Evolutionary conservation across 169 alveolate species (phyloP).

Genomic region (Neospora caninum): DNA sequence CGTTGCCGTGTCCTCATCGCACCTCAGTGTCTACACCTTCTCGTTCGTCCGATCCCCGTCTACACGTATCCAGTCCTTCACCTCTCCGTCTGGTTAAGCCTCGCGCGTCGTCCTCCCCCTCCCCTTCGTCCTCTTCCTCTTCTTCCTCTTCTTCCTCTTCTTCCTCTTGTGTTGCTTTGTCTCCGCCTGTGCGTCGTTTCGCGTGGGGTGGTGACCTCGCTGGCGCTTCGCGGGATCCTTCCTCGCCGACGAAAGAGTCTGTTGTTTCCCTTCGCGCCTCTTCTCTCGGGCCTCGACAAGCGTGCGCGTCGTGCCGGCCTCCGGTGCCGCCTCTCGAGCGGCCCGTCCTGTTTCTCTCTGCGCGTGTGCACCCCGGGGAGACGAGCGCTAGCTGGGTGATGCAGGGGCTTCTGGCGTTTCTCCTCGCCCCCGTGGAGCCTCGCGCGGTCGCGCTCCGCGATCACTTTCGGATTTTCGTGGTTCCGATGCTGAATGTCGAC

Average conservation of each 20-base stretch:
- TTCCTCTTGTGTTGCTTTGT: not conserved
- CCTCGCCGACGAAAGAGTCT: not conserved
- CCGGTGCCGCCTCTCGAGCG: not conserved
- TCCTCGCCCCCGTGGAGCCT: not conserved
- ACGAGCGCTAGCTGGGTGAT: constrained; percentile 36
- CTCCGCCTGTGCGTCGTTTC: not conserved
- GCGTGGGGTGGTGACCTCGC: not conserved
- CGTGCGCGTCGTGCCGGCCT: not conserved
- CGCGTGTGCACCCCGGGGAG: constrained; percentile 47
- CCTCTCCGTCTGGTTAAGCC: not conserved
- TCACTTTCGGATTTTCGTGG: not conserved
- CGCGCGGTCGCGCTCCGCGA: constrained; percentile 12
- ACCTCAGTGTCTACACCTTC: too few relatives aligned
- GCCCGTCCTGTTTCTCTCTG: not conserved
- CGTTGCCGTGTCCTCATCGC: too few relatives aligned
- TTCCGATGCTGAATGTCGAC: constrained; percentile 39
- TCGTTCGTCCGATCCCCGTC: too few relatives aligned
- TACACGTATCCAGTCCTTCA: too few relatives aligned
- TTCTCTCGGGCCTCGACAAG: not conserved
- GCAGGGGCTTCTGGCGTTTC: constrained; percentile 36
- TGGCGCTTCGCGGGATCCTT: not conserved
- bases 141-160: not conserved
- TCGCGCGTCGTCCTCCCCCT: not conserved
- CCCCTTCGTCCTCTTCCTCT: not conserved
- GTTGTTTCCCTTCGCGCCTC: not conserved